Percentiles rank a stretch among this genome's conserved stretches.
Conservation (phyloP, 1,284 basidiomycete species). For the Termitomyces sp. region DNA sequence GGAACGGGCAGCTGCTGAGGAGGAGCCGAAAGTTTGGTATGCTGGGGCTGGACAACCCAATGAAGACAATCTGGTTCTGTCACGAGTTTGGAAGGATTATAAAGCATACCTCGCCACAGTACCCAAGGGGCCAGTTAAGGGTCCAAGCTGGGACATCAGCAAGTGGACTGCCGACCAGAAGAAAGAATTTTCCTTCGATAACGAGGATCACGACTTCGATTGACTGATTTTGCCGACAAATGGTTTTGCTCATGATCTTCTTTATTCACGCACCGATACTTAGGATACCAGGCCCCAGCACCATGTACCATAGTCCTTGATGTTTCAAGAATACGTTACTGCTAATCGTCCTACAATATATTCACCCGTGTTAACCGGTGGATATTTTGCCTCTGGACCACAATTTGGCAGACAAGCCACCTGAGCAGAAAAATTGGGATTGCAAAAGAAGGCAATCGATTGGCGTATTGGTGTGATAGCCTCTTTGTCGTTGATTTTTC, state of each 20-base stretch:
- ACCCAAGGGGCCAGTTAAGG: slow-evolving; percentile 27
- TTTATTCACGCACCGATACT: background rate
- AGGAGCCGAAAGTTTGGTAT: slow-evolving; percentile 27
- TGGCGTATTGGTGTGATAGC: slow-evolving; percentile 63
- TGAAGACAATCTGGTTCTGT: slow-evolving; percentile 20
- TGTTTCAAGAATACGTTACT: slow-evolving; percentile 44
- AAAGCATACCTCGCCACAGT: slow-evolving; percentile 23
- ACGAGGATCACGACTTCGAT: slow-evolving; percentile 6
- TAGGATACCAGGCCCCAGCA: background rate
- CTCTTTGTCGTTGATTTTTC: slow-evolving; percentile 44
- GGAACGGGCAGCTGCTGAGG: slow-evolving; percentile 11
- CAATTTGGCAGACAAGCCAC: slow-evolving; percentile 76
- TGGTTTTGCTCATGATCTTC: background rate
- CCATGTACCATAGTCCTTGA: slow-evolving; percentile 1
- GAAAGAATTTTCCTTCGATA: slow-evolving; percentile 25
- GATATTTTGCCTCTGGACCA: slow-evolving; percentile 55
- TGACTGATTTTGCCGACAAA: background rate
- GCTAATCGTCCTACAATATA: slow-evolving; percentile 73
- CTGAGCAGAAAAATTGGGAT: slow-evolving; percentile 67
- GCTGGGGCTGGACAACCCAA: slow-evolving; percentile 17
- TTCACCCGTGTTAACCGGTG: slow-evolving; percentile 63
- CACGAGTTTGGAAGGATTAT: slow-evolving; percentile 36
- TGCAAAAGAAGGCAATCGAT: slow-evolving; percentile 86
- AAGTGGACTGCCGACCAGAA: slow-evolving; percentile 31
- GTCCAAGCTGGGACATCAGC: slow-evolving; percentile 34